phyloP scores from a whole-genome alignment of 106 monocot genomes.

The Vanilla planifolia region DNA sequence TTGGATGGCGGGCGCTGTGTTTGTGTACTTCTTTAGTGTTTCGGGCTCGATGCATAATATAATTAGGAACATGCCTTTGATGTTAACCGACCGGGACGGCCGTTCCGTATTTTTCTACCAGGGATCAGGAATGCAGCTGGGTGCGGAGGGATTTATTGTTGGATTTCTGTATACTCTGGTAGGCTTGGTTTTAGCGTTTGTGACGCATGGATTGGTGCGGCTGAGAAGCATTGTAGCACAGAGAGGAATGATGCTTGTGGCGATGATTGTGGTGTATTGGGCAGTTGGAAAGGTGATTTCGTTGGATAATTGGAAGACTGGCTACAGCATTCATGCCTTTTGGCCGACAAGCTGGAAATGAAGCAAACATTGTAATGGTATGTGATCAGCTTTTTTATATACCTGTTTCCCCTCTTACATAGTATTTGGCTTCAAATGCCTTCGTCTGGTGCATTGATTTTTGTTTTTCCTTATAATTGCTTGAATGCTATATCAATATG shows the following conservation, averaged over 20 bases:
- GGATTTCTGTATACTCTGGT: constrained; percentile 86
- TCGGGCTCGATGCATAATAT: constrained; percentile 87
- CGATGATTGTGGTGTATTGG: constrained; percentile 68
- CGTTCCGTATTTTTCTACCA: constrained; percentile 83
- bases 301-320: constrained; percentile 99
- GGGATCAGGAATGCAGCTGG: constrained; percentile 95
- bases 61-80: constrained; percentile 80
- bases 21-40: constrained; percentile 95
- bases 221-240: constrained; percentile 41
- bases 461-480: background rate
- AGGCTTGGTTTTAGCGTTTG: constrained; percentile 66
- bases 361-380: background rate
- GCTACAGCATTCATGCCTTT: constrained; percentile 81
- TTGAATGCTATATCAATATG: background rate
- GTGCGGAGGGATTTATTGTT: constrained; percentile 80
- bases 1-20: constrained; percentile 73
- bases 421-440: background rate
- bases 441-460: background rate
- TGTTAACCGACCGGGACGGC: constrained; percentile 39
- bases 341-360: constrained; percentile 83
- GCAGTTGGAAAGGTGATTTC: constrained; percentile 85
- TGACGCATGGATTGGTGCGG: constrained; percentile 56
- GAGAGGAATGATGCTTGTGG: constrained; percentile 59
- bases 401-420: background rate
- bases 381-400: background rate